Evolutionary conservation across 106 monocot genomes (phyloP), one percentile per base, ranked within the genome.

Genomic region (Acorus calamus): DNA sequence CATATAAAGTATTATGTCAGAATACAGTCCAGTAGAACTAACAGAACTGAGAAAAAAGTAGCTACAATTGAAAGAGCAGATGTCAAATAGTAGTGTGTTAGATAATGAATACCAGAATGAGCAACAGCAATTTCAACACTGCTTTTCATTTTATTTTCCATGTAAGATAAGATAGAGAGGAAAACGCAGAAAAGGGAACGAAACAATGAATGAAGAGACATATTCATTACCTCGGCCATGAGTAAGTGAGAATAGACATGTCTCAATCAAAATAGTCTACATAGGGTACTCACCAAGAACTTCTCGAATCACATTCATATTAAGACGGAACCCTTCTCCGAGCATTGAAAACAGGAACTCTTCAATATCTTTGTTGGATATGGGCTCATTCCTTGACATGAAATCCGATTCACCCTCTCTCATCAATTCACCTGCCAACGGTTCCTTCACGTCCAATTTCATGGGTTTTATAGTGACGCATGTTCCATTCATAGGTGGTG

Each of bases 331-430:
- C 45, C 89, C 89, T 55, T 89, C 84, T 50, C 84, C 81, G 42
- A 89, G 81, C 89, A 94, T 86, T 52, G 81, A 77, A 58, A 89
- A 89, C 5, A 94, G 60, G 59, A 93, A 86, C 53, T 89, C 86
- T 64, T 84, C 84, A 28, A 78, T 42, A 47, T 83, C 83, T 11
- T 48, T 66, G 52, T 75, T 71, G 59, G 12, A 71, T 49, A 73
- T n/a, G 52, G 44, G 43, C 9, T 60, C 56, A 5, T 53, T 73
- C 45, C 59, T 60, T 46, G 62, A 4, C 50, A 13, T 48, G 56
- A 42, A 46, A 52, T 54, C 51, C 45, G 63, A 49, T 28, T 12
- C 46, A 55, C 50, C 13, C 41, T 69, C 71, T 7, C 0, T 10
- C 8, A 66, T 53, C 61, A 12, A 46, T 13, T 60, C 62, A 62